phyloP scores from a whole-genome alignment of 805 yeast species.

The Ogataea dorogensis region DNA sequence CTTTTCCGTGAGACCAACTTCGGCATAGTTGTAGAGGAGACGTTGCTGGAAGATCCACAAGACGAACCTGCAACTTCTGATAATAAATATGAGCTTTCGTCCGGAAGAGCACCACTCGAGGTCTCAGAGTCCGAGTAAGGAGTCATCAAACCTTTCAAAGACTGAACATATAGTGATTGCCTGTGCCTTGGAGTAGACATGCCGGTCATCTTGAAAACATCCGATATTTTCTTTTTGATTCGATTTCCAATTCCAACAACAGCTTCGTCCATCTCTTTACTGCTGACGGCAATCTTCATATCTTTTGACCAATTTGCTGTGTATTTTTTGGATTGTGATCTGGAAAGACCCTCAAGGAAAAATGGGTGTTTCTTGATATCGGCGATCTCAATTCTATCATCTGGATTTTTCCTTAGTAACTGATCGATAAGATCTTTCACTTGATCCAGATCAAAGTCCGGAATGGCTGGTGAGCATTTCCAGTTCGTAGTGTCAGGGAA shows the following conservation, averaged over 20 bases:
- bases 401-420: conserved; percentile 70
- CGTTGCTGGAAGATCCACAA: conserved; percentile 3
- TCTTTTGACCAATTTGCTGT: conserved; percentile 29
- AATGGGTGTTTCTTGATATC: conserved; percentile 81
- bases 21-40: conserved; percentile 2
- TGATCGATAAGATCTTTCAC: conserved; percentile 59
- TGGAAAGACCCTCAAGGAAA: conserved; percentile 32
- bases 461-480: conserved; percentile 26
- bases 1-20: conserved; percentile 1
- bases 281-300: conserved; percentile 55
- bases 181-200: conserved; percentile 16
- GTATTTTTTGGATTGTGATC: conserved; percentile 30
- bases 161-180: conserved; percentile 19
- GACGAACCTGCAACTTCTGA: conserved; percentile 18
- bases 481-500: conserved; percentile 49
- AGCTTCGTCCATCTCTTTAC: conserved; percentile 71
- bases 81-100: conserved; percentile 15
- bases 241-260: conserved; percentile 78
- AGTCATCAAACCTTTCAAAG: conserved; percentile 16
- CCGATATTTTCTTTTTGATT: conserved; percentile 50
- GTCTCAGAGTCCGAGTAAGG: conserved; percentile 19
- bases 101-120: conserved; percentile 5
- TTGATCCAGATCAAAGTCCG: conserved; percentile 31
- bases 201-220: conserved; percentile 34
- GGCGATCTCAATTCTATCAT: conserved; percentile 60